Base-by-base conservation (phyloP, 345 rosid species). In the Populus euphratica region DNA sequence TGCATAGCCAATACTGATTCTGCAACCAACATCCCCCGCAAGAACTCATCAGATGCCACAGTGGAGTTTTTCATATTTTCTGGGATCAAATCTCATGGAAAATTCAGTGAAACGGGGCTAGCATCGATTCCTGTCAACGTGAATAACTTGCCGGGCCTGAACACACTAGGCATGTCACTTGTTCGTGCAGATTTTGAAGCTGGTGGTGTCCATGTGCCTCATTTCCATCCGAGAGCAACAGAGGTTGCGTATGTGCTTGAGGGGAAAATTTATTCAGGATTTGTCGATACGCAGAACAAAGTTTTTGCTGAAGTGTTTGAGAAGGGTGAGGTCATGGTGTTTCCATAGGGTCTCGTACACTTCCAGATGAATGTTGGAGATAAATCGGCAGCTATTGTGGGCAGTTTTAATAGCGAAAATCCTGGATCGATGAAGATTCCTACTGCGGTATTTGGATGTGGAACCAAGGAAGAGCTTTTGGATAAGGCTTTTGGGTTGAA, bases 321-420 rank as follows among this genome's bases (percentile, higher is more conserved):
- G 36, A 88, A 88, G 50, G 98, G 98, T 38, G 94, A 94, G 25
- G 91, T 91, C 35, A 94, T 94, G 94, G 94, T 94, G 75, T 94
- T 90, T 76, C 94, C 96, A n/a, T 87, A 83, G 79, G 97, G 96
- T 5, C 77, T 90, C 20, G 75, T 94, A 17, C 97, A 90, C 85
- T 92, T 94, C 76, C 98, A 94, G 72, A 92, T 90, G 96, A 94
- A 94, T 77, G 87, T 91, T 4, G 97, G 97, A 52, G 85, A 89
- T 66, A 78, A 70, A 23, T 83, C 85, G 38, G 98, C 93, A 2
- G 86, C 94, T 10, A 83, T 91, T 33, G 73, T 90, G 65, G 98
- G 88, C 47, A 90, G 90, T 75, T 87, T 94, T 72, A 83, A 91
- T 70, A 91, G 97, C 80, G 89, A 94, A 69, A 94, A 85, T 72